Base-by-base conservation (phyloP, 306 rosid species). In the Glycine tomentella region DNA sequence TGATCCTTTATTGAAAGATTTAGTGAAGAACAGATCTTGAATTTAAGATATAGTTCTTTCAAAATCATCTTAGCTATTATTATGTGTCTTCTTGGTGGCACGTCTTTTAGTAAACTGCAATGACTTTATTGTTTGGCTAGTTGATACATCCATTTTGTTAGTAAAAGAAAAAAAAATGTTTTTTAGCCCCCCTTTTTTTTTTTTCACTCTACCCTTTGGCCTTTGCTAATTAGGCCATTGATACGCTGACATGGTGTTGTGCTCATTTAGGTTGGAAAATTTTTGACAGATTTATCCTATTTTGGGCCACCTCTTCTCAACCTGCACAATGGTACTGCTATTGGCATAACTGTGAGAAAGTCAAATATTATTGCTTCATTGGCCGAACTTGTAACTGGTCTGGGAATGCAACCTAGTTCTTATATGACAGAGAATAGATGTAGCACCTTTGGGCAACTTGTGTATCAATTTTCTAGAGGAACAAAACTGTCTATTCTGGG, bases 261-360 rank as follows among this genome's bases (percentile, higher is more conserved):
- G 84, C 50, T 16, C 71, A 63, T 25, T 25, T 25, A 68, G 87
- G 84, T 86, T 86, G 98, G 86, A 57, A 87, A 90, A 79, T 93
- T 98, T 78, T 90, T 92, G 25, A 88, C 97, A 2, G 91, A 87
- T 56, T 53, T 81, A 56, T 88, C 94, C 75, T 90, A 90, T 12
- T 84, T 80, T 51, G 98, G 97, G 78, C 98, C 99, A 14, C 92
- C 97, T 36, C 89, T 95, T 82, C 84, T 95, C 82, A 89, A 77
- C 84, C 80, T 85, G 86, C 92, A 78, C 4, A 86, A 66, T 34
- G 97, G 98, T 66, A 77, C 93, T 65, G 97, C 88, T 51, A 25
- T 96, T 67, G 97, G 98, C 84, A 67, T 96, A 72, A 84, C 84
- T 74, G 89, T 92, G 79, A 90, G 93, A 88, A 88, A 89, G 85